A percentile compares a stretch with the other conserved stretches of the same genome.
phyloP scores from a whole-genome alignment of 768 basidiomycete genomes.

The Gloeophyllum trabeum region DNA sequence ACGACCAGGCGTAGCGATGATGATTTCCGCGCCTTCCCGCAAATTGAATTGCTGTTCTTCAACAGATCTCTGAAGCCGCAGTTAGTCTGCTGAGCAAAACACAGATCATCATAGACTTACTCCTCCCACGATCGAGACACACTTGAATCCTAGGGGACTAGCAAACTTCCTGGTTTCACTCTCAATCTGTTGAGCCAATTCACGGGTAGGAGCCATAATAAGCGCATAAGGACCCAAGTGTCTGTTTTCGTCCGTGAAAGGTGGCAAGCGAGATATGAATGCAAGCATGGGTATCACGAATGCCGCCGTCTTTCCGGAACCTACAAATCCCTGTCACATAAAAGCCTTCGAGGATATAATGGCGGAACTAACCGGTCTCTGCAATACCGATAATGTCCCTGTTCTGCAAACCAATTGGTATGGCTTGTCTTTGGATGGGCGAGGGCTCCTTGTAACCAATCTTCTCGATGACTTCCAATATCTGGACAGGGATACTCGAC shows the following conservation, averaged over 20 bases:
- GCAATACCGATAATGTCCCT: constrained; percentile 98
- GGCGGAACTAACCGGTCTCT: constrained; percentile 67
- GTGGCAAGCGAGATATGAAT: constrained; percentile 82
- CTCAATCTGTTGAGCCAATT: constrained; percentile 96
- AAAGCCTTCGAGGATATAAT: not conserved
- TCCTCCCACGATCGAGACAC: constrained; percentile 97
- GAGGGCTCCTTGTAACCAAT: constrained; percentile 97
- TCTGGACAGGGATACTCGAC: constrained; percentile 65
- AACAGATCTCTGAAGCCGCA: constrained; percentile 55
- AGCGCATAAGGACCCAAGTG: constrained; percentile 91
- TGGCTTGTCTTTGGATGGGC: constrained; percentile 95
- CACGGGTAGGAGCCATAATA: constrained; percentile 94
- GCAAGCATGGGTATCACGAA: constrained; percentile 97
- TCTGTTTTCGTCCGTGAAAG: constrained; percentile 84
- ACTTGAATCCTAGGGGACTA: constrained; percentile 77
- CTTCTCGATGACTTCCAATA: constrained; percentile 76
- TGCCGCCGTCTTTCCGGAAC: constrained; percentile 97
- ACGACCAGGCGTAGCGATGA: constrained; percentile 98
- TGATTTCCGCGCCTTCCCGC: constrained; percentile 96
- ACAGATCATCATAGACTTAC: constrained; percentile 30
- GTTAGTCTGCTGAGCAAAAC: constrained; percentile 6
- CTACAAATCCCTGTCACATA: constrained; percentile 24
- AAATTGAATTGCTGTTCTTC: constrained; percentile 98
- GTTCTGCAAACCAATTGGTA: constrained; percentile 96
- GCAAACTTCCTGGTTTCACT: constrained; percentile 89